These are phyloP conservation scores for Bullera alba DNA, from an alignment of 768 basidiomycete genomes.

Conservation along the genomic window DNA sequence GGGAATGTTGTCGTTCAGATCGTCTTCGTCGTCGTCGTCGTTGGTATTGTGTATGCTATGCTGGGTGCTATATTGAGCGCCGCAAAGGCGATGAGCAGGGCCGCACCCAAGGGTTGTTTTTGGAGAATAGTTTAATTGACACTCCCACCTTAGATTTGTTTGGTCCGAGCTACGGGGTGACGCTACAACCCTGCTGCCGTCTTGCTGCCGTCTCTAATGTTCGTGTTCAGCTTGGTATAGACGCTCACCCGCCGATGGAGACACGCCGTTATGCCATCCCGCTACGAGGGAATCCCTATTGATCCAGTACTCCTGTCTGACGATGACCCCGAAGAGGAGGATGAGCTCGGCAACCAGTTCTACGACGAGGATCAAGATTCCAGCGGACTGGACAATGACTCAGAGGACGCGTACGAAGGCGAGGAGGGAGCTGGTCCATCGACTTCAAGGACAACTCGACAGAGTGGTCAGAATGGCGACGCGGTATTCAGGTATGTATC, in stretches of 20 bases:
- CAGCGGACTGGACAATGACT: background rate
- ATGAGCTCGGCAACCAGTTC: background rate
- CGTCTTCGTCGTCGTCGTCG: background rate
- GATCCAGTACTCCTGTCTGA: background rate
- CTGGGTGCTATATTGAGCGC: no score
- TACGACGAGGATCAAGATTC: background rate
- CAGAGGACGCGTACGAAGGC: background rate
- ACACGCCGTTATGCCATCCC: background rate
- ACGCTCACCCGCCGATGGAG: background rate
- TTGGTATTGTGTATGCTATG: background rate
- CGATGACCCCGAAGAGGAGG: background rate
- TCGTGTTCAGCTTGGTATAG: background rate
- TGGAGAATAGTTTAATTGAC: background rate
- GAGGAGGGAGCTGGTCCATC: background rate
- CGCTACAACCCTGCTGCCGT: background rate
- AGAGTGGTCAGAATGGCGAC: background rate
- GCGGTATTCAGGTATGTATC: slow-evolving; percentile 1
- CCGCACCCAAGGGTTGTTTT: background rate
- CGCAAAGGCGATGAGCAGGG: background rate
- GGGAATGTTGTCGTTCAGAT: background rate
- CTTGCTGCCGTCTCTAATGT: background rate
- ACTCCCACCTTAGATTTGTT: background rate
- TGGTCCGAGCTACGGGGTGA: background rate
- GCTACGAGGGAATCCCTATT: background rate
- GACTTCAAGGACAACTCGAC: background rate